These are phyloP conservation scores for Posidonia australis DNA, from an alignment of 106 monocot genomes.

Conservation along the genomic window DNA sequence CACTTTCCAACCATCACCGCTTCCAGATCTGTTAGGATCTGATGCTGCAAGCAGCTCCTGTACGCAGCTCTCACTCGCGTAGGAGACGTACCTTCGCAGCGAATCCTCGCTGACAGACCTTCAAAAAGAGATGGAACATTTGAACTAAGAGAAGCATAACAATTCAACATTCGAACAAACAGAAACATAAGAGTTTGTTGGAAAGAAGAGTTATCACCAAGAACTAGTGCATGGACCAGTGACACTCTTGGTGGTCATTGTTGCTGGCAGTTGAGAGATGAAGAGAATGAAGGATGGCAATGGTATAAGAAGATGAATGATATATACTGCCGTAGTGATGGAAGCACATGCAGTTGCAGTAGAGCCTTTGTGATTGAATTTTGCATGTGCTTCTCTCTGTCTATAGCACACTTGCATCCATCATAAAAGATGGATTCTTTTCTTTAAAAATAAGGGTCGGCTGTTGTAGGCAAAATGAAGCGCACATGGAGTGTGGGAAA, in stretches of 20 bases:
- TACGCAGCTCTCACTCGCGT: conserved; percentile 86
- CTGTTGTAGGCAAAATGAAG: conserved; percentile 10
- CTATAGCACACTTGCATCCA: background rate
- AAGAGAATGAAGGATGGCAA: background rate
- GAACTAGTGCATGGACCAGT: conserved; percentile 22
- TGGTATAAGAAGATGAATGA: background rate
- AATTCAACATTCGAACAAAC: background rate
- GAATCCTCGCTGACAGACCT: conserved; percentile 94
- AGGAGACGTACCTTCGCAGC: conserved; percentile 54
- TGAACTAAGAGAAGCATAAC: background rate
- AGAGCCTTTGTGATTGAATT: conserved; percentile 19
- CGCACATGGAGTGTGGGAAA: conserved; percentile 52
- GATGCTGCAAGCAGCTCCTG: conserved; percentile 85
- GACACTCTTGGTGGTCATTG: conserved; percentile 1
- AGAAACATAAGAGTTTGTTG: background rate
- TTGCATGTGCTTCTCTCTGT: conserved; percentile 27
- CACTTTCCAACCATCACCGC: conserved; percentile 63
- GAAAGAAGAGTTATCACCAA: conserved; percentile 15
- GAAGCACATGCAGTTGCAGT: conserved; percentile 33
- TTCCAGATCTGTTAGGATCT: conserved; percentile 23
- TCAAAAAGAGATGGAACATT: background rate
- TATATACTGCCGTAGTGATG: conserved; percentile 10
- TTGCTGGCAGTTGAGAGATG: background rate
- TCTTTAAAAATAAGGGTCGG: conserved; percentile 18
- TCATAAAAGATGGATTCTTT: conserved; percentile 35